phyloP scores from a whole-genome alignment of 2,329 filamentous ascomycete species.

The Alternaria tenuissima region DNA sequence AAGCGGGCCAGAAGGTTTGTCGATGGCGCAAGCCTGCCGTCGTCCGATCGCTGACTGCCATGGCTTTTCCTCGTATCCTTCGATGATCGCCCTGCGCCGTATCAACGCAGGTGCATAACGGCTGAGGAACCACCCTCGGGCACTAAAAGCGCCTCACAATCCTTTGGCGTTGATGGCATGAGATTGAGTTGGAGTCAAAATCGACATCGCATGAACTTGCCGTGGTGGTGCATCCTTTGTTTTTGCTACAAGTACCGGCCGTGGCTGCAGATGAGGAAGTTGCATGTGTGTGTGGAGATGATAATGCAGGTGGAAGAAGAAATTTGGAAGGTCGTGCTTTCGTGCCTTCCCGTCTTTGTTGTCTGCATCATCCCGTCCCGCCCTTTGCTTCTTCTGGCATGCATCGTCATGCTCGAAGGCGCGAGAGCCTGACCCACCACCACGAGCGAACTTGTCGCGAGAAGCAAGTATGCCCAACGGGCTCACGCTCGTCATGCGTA shows the following conservation, averaged over 20 bases:
- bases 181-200: conserved; percentile 32
- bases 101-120: conserved; percentile 18
- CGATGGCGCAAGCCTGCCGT: conserved; percentile 29
- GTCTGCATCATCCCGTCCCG: conserved; percentile 15
- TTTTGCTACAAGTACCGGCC: conserved; percentile 16
- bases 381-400: conserved; percentile 17
- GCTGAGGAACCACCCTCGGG: conserved; percentile 30
- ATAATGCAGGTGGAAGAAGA: conserved; percentile 15
- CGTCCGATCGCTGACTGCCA: conserved; percentile 29
- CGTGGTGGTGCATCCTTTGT: conserved; percentile 2
- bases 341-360: conserved; percentile 17
- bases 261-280: conserved; percentile 13
- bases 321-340: conserved; percentile 5
- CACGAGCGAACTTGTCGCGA: conserved; percentile 5
- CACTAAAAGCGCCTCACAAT: conserved; percentile 45
- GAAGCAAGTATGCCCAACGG: conserved; percentile 19
- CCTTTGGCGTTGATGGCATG: conserved; percentile 32
- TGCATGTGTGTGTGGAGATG: conserved; percentile 20
- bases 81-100: conserved; percentile 17
- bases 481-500: conserved; percentile 11
- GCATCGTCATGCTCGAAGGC: conserved; percentile 14
- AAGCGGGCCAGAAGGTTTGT: conserved; percentile 22
- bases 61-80: conserved; percentile 23
- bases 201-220: conserved; percentile 22
- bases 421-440: conserved; percentile 8